A percentile compares a stretch with the other conserved stretches of the same genome.
Conservation (phyloP, 2,329 filamentous ascomycete genomes). For the Verticillium albo-atrum region DNA sequence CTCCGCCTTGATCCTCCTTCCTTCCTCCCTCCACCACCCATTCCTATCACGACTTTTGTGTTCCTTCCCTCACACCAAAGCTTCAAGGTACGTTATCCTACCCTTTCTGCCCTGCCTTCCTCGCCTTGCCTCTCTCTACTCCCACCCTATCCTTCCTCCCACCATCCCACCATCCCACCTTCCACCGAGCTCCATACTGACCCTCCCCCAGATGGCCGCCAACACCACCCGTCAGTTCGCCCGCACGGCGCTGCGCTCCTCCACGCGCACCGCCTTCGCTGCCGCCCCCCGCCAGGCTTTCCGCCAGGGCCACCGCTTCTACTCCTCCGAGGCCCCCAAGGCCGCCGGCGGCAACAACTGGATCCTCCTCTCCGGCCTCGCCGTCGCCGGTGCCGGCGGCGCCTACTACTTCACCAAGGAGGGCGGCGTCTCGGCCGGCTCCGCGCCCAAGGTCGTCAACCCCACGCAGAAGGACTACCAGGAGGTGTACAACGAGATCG, state of each 20-base stretch:
- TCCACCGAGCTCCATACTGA: conserved; percentile 3
- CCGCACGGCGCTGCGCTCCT: conserved; percentile 55
- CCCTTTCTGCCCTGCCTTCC: too few relatives aligned
- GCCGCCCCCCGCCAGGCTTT: conserved; percentile 61
- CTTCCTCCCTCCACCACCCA: background rate
- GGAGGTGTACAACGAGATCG: conserved; percentile 88
- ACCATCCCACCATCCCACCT: background rate
- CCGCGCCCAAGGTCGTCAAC: conserved; percentile 48
- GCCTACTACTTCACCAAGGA: conserved; percentile 63
- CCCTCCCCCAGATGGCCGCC: conserved; percentile 30
- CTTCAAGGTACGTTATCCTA: conserved; percentile 6
- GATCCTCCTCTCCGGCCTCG: conserved; percentile 55
- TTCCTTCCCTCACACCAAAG: background rate
- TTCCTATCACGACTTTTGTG: conserved; percentile 1
- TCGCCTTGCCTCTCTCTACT: background rate
- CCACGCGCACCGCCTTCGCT: conserved; percentile 55
- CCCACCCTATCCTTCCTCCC: conserved; percentile 1
- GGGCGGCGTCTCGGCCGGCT: conserved; percentile 41
- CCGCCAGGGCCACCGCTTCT: conserved; percentile 73
- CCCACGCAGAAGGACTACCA: conserved; percentile 88
- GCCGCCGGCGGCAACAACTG: conserved; percentile 37
- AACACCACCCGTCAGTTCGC: conserved; percentile 49
- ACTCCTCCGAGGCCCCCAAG: conserved; percentile 65
- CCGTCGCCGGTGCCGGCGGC: conserved; percentile 56
- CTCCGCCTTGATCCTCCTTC: background rate